These are phyloP conservation scores for Globisporangium irregulare DNA, from an alignment of 352 stramenopile genomes.

Conservation along the genomic window DNA sequence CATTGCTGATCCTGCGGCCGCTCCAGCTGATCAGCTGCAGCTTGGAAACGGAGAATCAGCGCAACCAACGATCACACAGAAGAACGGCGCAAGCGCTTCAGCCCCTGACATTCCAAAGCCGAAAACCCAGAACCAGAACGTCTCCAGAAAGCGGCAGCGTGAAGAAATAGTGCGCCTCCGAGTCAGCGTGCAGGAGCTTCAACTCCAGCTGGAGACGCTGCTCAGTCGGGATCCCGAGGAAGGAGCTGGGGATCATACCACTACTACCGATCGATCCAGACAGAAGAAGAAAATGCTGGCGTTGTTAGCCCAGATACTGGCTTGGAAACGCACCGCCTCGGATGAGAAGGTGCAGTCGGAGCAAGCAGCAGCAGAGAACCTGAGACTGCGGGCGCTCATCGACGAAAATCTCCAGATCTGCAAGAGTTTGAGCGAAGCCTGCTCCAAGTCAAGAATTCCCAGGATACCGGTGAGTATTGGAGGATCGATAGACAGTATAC, in stretches of 20 bases:
- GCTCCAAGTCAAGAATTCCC: not conserved
- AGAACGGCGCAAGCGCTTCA: constrained; percentile 12
- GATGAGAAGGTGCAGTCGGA: not conserved
- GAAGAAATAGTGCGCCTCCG: constrained; percentile 2
- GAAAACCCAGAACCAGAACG: constrained; percentile 32
- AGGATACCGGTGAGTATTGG: not conserved
- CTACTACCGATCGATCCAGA: not conserved
- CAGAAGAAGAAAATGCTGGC: constrained; percentile 2
- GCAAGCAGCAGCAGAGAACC: not conserved
- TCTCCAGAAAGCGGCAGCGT: constrained; percentile 15
- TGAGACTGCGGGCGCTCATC: constrained; percentile 1
- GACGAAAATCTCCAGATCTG: not conserved
- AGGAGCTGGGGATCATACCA: not conserved
- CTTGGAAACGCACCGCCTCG: constrained; percentile 4
- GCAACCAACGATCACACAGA: not conserved
- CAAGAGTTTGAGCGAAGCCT: not conserved
- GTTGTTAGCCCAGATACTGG: not conserved
- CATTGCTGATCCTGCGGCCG: not conserved
- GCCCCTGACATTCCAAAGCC: constrained; percentile 30
- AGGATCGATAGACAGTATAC: not conserved
- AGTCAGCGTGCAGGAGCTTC: not conserved
- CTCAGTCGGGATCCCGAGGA: constrained; percentile 72
- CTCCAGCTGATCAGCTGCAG: not conserved
- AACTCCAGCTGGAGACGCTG: not conserved
- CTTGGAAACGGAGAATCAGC: not conserved